Evolutionary conservation across 345 rosid species (phyloP).

Genomic region (Cardiospermum halicacabum): DNA sequence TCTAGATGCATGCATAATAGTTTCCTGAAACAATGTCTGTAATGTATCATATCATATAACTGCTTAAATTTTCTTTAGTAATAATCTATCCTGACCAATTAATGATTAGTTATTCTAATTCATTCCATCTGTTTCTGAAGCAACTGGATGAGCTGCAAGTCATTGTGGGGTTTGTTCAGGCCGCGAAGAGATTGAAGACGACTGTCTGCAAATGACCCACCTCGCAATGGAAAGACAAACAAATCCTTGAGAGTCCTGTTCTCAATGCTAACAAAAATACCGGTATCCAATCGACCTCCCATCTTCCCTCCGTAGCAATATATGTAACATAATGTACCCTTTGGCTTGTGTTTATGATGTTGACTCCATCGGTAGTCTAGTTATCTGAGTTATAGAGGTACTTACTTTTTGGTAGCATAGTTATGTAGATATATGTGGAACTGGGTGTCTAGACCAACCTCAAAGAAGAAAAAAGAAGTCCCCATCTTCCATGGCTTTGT

Average conservation of each 20-base stretch:
- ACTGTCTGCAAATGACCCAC: conserved; percentile 51
- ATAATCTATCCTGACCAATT: too few relatives aligned
- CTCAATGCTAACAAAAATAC: conserved; percentile 29
- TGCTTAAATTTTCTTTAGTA: background rate
- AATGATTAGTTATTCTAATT: background rate
- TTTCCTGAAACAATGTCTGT: too few relatives aligned
- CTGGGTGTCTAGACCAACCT: conserved; percentile 24
- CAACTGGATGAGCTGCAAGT: conserved; percentile 98
- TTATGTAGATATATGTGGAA: conserved; percentile 36
- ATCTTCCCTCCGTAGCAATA: conserved; percentile 13
- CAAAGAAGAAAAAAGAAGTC: too few relatives aligned
- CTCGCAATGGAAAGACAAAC: conserved; percentile 11
- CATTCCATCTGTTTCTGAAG: conserved; percentile 29
- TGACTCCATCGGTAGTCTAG: conserved; percentile 21
- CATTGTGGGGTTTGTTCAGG: conserved; percentile 86
- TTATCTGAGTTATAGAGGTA: conserved; percentile 41
- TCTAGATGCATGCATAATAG: too few relatives aligned
- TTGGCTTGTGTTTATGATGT: conserved; percentile 23
- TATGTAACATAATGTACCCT: conserved; percentile 37
- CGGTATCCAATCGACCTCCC: conserved; percentile 15
- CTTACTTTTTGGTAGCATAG: conserved; percentile 36
- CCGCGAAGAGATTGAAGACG: conserved; percentile 79
- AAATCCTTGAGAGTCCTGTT: conserved; percentile 8
- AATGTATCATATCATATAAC: background rate
- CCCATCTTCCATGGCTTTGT: conserved; percentile 16